A percentile compares a stretch with the other conserved stretches of the same genome.
phyloP scores from a whole-genome alignment of 2,329 filamentous ascomycete species.

The Colletotrichum costaricense region DNA sequence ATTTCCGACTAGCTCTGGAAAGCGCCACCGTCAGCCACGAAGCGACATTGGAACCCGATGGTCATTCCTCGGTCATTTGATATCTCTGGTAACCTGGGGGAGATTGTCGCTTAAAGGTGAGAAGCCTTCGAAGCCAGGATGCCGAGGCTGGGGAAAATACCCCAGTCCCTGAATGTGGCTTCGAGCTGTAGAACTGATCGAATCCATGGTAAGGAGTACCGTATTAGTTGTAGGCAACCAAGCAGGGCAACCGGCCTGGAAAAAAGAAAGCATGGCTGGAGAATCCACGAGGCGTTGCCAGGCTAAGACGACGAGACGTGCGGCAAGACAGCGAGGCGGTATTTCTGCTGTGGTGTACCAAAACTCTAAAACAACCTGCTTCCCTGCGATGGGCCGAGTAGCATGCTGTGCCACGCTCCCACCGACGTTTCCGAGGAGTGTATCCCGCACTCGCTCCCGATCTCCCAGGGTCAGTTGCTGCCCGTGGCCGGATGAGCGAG shows the following conservation, averaged over 20 bases:
- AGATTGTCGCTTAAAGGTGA: neutral
- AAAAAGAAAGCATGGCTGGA: conserved; percentile 32
- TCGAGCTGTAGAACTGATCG: neutral
- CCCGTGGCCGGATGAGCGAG: neutral
- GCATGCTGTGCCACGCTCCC: neutral
- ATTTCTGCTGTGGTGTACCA: conserved; percentile 4
- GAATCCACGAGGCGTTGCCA: conserved; percentile 22
- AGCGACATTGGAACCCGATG: neutral
- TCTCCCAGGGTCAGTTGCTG: neutral
- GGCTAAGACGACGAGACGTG: conserved; percentile 26
- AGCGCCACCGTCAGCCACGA: conserved; percentile 14
- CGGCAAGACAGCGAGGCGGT: conserved; percentile 9
- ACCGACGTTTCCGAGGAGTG: neutral
- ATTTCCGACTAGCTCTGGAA: neutral
- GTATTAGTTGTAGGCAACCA: neutral
- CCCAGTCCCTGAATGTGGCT: neutral
- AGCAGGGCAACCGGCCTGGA: neutral
- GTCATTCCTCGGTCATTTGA: neutral
- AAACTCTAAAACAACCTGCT: conserved; percentile 35
- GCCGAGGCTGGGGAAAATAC: neutral
- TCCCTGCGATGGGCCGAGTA: conserved; percentile 5
- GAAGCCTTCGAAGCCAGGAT: neutral
- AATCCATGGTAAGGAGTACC: neutral
- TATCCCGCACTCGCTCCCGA: conserved; percentile 2
- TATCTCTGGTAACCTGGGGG: neutral